Base-by-base conservation (phyloP, 202 grass and related monocot species). In the Sporobolus alterniflorus region DNA sequence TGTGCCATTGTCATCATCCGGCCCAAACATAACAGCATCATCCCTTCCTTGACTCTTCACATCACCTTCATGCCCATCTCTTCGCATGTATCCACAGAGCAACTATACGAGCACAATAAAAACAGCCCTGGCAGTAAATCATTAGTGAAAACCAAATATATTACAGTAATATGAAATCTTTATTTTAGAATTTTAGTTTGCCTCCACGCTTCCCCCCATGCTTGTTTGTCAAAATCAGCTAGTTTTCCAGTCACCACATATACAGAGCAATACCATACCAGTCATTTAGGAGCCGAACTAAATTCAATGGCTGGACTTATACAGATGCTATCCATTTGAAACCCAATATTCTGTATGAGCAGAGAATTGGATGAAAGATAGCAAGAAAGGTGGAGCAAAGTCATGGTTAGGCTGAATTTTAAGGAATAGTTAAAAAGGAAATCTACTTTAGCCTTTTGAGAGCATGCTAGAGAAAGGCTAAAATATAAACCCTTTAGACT, bases 121-220 rank as follows among this genome's bases (percentile, higher is more conserved):
- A 98, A 98, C 71, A 94, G 83, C 69, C 86, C 96, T 94, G 97
- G 83, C 83, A 90, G 93, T 96, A 92, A 94, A 99, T 94, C 77
- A 94, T 94, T 82, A 99, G 93, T 92, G 88, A 92, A 94, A 92
- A 92, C 80, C 97, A 94, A 92, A 94, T 95, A 94, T 59, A 97
- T 72, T 69, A 80, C 51, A 97, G 57, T 46, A 81, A 72, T 60
- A 4, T 46, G 18, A 66, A 67, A 82, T 32, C 24, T 26, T 34
- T 55, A 11, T 59, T 29, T 52, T 80, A 63, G 14, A 40, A 30
- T 69, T 66, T 59, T 12, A 49, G 17, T 78, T 62, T 62, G 6
- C 34, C 61, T 26, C 20, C 29, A 13, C 82, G 24, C n/a, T n/a
- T n/a, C n/a, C n/a, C n/a, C n/a, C n/a, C n/a, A n/a, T n/a, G n/a